phyloP scores from a whole-genome alignment of 2,329 filamentous ascomycete species.

The Acephala macrosclerotiorum region DNA sequence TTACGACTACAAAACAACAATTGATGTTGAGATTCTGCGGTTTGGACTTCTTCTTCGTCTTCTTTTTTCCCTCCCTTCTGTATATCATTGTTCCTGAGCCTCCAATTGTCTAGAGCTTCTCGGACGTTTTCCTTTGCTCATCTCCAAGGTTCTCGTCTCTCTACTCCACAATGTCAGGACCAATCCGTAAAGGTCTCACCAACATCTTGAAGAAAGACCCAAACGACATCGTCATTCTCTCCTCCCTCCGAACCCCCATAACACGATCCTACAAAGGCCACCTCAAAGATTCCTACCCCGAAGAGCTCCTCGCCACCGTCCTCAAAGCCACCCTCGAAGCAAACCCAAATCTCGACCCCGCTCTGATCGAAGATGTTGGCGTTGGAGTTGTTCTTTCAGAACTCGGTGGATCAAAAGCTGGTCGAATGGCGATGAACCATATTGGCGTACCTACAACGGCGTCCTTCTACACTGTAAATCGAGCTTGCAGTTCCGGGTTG shows the following conservation, averaged over 20 bases:
- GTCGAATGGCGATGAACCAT: conserved; percentile 89
- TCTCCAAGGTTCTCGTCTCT: neutral
- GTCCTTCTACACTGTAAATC: conserved; percentile 85
- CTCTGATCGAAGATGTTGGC: conserved; percentile 78
- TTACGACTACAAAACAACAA: conserved; percentile 8
- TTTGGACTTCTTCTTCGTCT: neutral
- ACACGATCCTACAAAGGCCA: conserved; percentile 84
- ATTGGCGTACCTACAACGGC: conserved; percentile 77
- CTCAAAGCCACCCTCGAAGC: conserved; percentile 73
- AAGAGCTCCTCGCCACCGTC: conserved; percentile 79
- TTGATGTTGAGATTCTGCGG: neutral
- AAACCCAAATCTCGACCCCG: conserved; percentile 75
- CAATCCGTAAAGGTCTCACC: conserved; percentile 70
- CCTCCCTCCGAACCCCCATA: conserved; percentile 87
- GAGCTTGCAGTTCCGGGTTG: conserved; percentile 82
- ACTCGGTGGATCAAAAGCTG: conserved; percentile 88
- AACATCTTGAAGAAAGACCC: conserved; percentile 81
- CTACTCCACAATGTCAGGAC: conserved; percentile 36
- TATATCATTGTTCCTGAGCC: neutral
- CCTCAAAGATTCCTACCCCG: conserved; percentile 88
- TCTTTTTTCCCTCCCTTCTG: neutral
- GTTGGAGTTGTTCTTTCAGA: conserved; percentile 91
- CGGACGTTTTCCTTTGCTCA: neutral
- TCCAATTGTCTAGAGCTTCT: neutral
- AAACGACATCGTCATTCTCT: conserved; percentile 86